Conservation (phyloP, 2,329 filamentous ascomycete species). For the Lomentospora prolificans region DNA sequence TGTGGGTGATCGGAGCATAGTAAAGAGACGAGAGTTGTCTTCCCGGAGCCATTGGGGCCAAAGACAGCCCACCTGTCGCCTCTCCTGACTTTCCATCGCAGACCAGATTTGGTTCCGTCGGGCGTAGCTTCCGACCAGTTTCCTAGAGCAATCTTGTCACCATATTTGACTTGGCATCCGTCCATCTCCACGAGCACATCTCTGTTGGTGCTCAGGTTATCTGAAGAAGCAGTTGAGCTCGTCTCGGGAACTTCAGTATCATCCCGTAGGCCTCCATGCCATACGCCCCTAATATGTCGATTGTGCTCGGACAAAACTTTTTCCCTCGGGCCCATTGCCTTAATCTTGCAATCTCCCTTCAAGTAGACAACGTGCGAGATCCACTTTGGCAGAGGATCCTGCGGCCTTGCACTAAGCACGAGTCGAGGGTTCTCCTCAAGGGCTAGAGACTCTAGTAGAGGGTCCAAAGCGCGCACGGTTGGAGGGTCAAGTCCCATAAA, state of each 20-base stretch:
- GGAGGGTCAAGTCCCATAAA: constrained; percentile 94
- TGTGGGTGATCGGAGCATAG: constrained; percentile 95
- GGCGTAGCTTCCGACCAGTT: constrained; percentile 60
- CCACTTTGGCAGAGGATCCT: constrained; percentile 84
- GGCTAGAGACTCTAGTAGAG: constrained; percentile 59
- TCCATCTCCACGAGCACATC: constrained; percentile 72
- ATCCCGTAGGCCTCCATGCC: constrained; percentile 30
- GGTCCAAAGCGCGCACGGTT: constrained; percentile 62
- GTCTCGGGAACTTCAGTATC: constrained; percentile 19
- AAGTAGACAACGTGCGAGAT: constrained; percentile 75
- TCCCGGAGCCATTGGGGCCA: constrained; percentile 88
- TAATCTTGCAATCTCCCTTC: constrained; percentile 55
- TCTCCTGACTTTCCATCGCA: constrained; percentile 73
- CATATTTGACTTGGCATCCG: constrained; percentile 74
- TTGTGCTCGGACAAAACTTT: constrained; percentile 47
- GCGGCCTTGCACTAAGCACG: constrained; percentile 68
- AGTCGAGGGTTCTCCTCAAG: constrained; percentile 58
- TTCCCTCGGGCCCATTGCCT: constrained; percentile 54
- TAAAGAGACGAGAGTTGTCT: constrained; percentile 86
- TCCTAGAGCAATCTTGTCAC: constrained; percentile 66
- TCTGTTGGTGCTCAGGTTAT: constrained; percentile 13
- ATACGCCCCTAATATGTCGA: constrained; percentile 34
- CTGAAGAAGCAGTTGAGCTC: constrained; percentile 29
- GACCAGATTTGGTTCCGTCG: constrained; percentile 45
- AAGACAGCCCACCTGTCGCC: constrained; percentile 90